Base-by-base conservation (phyloP, 179 eudicot species). In the Silene coronaria region DNA sequence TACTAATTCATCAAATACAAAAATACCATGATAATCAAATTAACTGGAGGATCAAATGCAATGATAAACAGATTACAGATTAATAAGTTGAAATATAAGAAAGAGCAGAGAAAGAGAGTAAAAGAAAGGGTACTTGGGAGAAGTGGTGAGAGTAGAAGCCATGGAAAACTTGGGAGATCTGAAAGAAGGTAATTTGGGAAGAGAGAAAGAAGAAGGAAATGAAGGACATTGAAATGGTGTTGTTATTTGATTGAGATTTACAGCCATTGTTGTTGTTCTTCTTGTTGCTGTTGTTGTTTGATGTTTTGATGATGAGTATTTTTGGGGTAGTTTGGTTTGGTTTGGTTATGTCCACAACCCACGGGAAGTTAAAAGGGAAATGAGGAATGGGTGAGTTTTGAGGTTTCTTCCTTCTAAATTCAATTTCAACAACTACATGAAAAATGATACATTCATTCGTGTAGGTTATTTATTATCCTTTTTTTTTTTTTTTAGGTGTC, bases 131-230 rank as follows among this genome's bases (percentile, higher is more conserved):
- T n/a, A 82, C 85, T 73, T 79, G 17, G 82, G 76, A 63, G 80
- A 79, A 23, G 71, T 82, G 61, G 76, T 79, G 73, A 82, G 85
- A 73, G 82, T 82, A 55, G 85, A 82, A 24, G 85, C 82, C 85
- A 79, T 82, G 61, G 62, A 7, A 28, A 82, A 76, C 69, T 76
- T 82, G 70, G 85, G 78, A 73, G 82, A 82, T 82, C 85, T 82
- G 73, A 73, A 48, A 27, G 71, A 14, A 26, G 77, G 67, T 26
- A 75, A 26, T 53, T 72, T 75, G 63, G 80, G 82, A 19, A 76
- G 38, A 36, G 80, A 60, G 32, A 70, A 77, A 69, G 80, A 77
- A 36, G 77, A 77, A 51, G 80, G 76, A 3, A 66, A 82, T 5
- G 34, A n/a, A 42, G 66, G 79, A 51, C 74, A 78, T 66, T 71